Evolutionary conservation across 139 green algal genomes (phyloP).

Genomic region (Picochlorum costavermella): DNA sequence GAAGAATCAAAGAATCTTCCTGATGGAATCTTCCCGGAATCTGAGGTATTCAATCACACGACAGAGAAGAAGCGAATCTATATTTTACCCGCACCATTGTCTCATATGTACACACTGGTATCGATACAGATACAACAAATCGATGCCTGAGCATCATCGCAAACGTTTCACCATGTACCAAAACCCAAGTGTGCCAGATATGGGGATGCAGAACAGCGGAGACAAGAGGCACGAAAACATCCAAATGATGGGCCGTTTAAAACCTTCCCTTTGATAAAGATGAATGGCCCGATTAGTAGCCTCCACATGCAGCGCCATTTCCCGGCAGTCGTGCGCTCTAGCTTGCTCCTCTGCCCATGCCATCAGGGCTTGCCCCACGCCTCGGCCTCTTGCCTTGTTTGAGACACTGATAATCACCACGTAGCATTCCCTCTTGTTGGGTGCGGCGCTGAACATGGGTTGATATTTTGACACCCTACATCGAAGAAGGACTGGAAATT

Average conservation of each 20-base stretch:
- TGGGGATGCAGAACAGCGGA: background rate
- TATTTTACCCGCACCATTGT: no score
- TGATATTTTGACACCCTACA: background rate
- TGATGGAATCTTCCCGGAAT: no score
- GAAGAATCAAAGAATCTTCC: no score
- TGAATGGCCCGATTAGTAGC: background rate
- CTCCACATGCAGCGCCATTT: slow-evolving; percentile 3
- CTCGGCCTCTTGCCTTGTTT: background rate
- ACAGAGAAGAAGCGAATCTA: no score
- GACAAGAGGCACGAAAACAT: background rate
- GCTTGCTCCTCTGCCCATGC: background rate
- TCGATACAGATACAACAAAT: no score
- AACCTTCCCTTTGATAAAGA: background rate
- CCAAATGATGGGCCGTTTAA: background rate
- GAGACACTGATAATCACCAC: slow-evolving; percentile 1
- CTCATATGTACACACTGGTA: no score
- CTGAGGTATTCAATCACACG: no score
- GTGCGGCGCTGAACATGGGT: background rate
- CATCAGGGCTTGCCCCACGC: background rate
- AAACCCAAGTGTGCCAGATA: background rate
- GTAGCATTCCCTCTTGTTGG: background rate
- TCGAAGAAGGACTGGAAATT: background rate
- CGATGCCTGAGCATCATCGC: background rate
- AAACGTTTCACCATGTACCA: background rate
- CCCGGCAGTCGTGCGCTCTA: background rate